Evolutionary conservation across 202 grass and related monocot species (phyloP).

Genomic region (Zoysia matrella): DNA sequence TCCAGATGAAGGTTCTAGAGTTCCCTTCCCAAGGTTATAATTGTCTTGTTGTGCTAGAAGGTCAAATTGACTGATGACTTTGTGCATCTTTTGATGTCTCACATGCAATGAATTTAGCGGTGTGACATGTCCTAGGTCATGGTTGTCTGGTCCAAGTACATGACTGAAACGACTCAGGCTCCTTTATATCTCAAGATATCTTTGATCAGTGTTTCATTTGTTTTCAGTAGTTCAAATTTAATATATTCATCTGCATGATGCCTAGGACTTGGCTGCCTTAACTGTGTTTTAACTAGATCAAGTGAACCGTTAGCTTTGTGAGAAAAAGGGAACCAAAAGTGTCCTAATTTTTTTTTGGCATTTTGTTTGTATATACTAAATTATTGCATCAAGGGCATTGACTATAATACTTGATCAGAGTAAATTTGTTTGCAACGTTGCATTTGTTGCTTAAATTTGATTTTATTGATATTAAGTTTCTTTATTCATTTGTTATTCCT

Average conservation of each 20-base stretch:
- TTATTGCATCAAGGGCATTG: neutral
- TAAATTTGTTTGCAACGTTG: neutral
- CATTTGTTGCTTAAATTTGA: slow-evolving; percentile 1
- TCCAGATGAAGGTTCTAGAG: slow-evolving; percentile 96
- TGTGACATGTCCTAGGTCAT: slow-evolving; percentile 67
- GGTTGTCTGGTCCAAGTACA: slow-evolving; percentile 55
- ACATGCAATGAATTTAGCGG: slow-evolving; percentile 3
- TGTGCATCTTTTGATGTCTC: slow-evolving; percentile 27
- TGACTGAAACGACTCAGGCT: slow-evolving; percentile 25
- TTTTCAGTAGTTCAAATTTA: slow-evolving; percentile 20
- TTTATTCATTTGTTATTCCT: slow-evolving; percentile 32
- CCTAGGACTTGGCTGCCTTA: neutral
- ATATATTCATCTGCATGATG: slow-evolving; percentile 21
- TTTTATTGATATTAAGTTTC: slow-evolving; percentile 3
- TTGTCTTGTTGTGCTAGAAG: slow-evolving; percentile 72
- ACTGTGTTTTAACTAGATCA: slow-evolving; percentile 26
- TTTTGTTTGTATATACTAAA: slow-evolving; percentile 7
- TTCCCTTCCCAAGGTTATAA: slow-evolving; percentile 94
- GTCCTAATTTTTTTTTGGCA: neutral
- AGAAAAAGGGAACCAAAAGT: neutral
- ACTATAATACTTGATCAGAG: neutral
- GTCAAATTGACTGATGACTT: slow-evolving; percentile 37
- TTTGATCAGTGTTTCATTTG: neutral
- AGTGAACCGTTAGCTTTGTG: neutral
- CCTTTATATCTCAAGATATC: slow-evolving; percentile 24